These are phyloP conservation scores for Boletus vermiculosoides DNA, from an alignment of 768 basidiomycete species.

Conservation along the genomic window DNA sequence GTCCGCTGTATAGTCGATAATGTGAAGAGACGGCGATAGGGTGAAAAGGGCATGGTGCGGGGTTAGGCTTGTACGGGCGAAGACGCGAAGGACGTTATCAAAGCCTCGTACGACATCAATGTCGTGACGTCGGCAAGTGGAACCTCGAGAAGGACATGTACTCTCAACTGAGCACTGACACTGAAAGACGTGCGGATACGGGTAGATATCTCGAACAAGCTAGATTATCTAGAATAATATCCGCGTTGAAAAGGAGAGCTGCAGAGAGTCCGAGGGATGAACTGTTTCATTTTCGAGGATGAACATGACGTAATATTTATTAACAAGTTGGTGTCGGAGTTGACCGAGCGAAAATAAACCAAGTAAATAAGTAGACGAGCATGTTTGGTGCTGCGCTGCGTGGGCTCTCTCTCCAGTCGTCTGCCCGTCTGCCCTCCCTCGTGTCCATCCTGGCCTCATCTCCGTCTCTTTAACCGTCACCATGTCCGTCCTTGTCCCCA, in stretches of 20 bases:
- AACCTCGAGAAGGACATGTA: not conserved
- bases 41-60: slow-evolving; percentile 3
- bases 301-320: slow-evolving; percentile 13
- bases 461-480: slow-evolving; percentile 16
- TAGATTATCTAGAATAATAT: not conserved
- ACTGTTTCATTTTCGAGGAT: not conserved
- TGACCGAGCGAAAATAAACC: slow-evolving; percentile 17
- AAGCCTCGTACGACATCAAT: slow-evolving; percentile 4
- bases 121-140: slow-evolving; percentile 1
- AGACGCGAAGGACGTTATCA: not conserved
- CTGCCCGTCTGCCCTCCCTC: slow-evolving; percentile 7
- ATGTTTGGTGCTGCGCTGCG: slow-evolving; percentile 14
- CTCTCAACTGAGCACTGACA: not conserved
- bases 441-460: slow-evolving; percentile 23
- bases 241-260: not conserved
- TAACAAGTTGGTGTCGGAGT: slow-evolving; percentile 23
- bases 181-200: not conserved
- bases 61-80: slow-evolving; percentile 5
- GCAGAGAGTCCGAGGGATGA: not conserved
- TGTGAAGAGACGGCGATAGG: not conserved
- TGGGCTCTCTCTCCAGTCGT: slow-evolving; percentile 16
- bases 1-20: not conserved
- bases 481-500: slow-evolving; percentile 34
- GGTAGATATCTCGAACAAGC: not conserved
- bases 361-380: slow-evolving; percentile 18